Conservation (phyloP, 2,329 filamentous ascomycete genomes). For the Colletotrichum sublineola region DNA sequence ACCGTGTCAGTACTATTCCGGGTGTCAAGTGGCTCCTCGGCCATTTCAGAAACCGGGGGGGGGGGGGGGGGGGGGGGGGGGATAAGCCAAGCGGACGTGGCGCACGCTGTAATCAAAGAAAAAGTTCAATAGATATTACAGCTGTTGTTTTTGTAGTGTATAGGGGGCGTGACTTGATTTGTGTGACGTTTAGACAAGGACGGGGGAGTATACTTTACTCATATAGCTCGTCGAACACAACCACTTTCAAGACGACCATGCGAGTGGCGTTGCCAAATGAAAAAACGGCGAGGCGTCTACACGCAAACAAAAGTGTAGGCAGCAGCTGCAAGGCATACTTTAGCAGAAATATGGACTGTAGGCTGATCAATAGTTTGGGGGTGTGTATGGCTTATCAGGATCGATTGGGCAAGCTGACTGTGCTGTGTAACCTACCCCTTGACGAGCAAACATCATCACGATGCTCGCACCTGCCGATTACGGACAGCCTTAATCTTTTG, state of each 20-base stretch:
- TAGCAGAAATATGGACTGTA: too few relatives aligned
- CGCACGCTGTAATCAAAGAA: too few relatives aligned
- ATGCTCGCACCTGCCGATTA: not conserved
- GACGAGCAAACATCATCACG: not conserved
- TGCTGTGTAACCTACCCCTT: not conserved
- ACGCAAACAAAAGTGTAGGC: not conserved
- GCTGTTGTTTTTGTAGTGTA: too few relatives aligned
- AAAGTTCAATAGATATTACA: too few relatives aligned
- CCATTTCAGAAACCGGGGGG: not conserved
- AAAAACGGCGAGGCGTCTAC: too few relatives aligned
- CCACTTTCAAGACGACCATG: not conserved
- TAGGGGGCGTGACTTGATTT: not conserved
- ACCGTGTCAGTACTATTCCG: not conserved
- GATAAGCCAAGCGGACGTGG: too few relatives aligned
- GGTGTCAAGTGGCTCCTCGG: too few relatives aligned
- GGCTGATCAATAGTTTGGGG: not conserved
- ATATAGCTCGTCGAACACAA: not conserved
- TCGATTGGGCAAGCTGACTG: not conserved
- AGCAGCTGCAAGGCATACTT: not conserved
- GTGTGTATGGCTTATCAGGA: not conserved
- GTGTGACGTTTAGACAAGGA: not conserved
- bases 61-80: too few relatives aligned
- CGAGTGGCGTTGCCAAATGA: not conserved
- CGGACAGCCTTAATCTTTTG: not conserved
- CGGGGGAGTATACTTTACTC: not conserved